Conservation (phyloP, 345 rosid genomes). For the Gossypium arboreum region DNA sequence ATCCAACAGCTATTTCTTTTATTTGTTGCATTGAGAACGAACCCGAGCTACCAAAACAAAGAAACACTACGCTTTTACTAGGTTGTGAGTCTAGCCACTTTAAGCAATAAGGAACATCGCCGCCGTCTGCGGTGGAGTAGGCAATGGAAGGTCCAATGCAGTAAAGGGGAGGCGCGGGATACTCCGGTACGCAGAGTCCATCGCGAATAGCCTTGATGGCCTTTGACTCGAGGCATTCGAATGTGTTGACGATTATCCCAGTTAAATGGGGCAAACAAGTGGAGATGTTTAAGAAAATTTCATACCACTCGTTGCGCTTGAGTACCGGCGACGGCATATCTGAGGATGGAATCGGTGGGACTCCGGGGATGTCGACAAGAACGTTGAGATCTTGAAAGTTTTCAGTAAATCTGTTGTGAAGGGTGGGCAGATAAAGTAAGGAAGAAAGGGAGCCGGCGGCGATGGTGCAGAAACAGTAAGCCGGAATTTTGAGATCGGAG, state of each 20-base stretch:
- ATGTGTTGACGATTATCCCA: slow-evolving; percentile 35
- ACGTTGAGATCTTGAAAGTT: background rate
- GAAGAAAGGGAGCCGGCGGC: slow-evolving; percentile 19
- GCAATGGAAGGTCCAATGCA: slow-evolving; percentile 33
- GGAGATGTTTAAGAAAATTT: slow-evolving; percentile 18
- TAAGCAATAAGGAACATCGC: slow-evolving; percentile 24
- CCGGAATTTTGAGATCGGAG: slow-evolving; percentile 18
- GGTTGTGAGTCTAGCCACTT: slow-evolving; percentile 53
- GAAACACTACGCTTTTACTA: slow-evolving; percentile 38
- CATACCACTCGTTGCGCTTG: slow-evolving; percentile 23
- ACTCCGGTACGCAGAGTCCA: slow-evolving; percentile 27
- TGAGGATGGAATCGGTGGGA: slow-evolving; percentile 18
- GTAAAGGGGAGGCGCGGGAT: slow-evolving; percentile 28
- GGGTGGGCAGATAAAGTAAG: slow-evolving; percentile 21
- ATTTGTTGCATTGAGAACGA: slow-evolving; percentile 37
- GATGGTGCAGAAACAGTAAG: slow-evolving; percentile 30
- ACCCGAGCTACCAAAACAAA: slow-evolving; percentile 66
- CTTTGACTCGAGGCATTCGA: slow-evolving; percentile 26
- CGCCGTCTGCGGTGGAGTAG: background rate
- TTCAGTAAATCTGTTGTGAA: background rate
- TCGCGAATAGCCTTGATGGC: slow-evolving; percentile 24
- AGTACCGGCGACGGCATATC: slow-evolving; percentile 16
- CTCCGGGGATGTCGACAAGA: slow-evolving; percentile 24
- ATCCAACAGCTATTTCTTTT: slow-evolving; percentile 37
- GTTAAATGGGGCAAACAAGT: slow-evolving; percentile 21